These are phyloP conservation scores for Trichomonas gallinae DNA, from an alignment of 208 protist genomes.

Conservation along the genomic window DNA sequence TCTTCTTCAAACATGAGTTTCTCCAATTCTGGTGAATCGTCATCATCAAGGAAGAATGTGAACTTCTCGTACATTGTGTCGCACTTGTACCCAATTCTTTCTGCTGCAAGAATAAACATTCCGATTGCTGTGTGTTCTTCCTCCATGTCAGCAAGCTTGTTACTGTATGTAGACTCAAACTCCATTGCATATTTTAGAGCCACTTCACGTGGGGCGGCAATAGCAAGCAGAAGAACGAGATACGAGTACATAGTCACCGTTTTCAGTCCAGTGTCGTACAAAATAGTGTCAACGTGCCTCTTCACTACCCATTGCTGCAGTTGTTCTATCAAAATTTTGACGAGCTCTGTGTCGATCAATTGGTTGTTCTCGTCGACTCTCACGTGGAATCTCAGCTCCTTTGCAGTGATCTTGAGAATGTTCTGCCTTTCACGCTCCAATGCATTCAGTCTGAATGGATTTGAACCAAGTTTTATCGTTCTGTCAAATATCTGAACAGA, in stretches of 20 bases:
- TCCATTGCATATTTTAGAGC: background rate
- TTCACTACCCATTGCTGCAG: background rate
- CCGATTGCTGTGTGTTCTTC: background rate
- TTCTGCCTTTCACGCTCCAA: background rate
- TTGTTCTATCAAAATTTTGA: background rate
- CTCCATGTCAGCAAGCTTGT: background rate
- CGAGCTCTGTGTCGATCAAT: background rate
- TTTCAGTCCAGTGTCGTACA: background rate
- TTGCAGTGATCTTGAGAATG: background rate
- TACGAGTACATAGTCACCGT: background rate
- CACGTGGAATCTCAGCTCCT: background rate
- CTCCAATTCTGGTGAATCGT: background rate
- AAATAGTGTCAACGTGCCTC: too few species aligned
- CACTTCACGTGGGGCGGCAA: background rate
- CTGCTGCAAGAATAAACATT: background rate
- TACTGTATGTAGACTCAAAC: background rate
- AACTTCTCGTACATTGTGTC: background rate
- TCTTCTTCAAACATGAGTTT: background rate
- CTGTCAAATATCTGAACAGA: background rate
- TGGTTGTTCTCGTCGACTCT: background rate
- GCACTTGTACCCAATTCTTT: background rate
- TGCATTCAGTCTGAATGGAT: background rate
- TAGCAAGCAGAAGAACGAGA: background rate
- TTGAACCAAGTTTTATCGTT: background rate
- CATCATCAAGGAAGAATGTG: background rate